Evolutionary conservation across 768 basidiomycete species (phyloP), one percentile per base, ranked within the genome.

Genomic region (Hortiboletus flavorubellus): DNA sequence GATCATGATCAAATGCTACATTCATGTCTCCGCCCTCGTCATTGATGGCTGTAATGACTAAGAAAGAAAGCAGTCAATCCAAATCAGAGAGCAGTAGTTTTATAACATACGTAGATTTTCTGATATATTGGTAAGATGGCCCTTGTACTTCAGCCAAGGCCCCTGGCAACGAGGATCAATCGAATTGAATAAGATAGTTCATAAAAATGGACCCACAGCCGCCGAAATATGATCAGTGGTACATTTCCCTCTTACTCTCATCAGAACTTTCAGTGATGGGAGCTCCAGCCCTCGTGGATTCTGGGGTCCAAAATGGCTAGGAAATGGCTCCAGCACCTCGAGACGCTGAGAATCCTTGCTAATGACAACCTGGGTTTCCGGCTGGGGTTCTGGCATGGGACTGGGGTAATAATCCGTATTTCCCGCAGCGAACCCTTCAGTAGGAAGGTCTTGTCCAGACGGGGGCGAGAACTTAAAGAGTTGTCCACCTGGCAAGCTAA

Each of bases 141-240:
- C 97, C 71, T 98, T 98, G 78, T 96, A 99, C 76, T 98, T 98
- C 60, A 99, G 75, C 97, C 97, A 99, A 34, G 94, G 92, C 3
- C 97, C 97, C 89, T 91, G 64, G 23, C 52, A 42, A 56, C 23
- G 39, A 56, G 14, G 35, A 26, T 58, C 10, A 41, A 29, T 56
- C 40, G 55, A 41, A 35, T 29, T 47, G 34, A 52, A 34, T 53
- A 23, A 15, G 35, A 21, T 31, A 33, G 8, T 35, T n/a, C 6
- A 34, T 33, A 41, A 45, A 46, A 21, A 15, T 33, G n/a, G 39
- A 74, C 85, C 48, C 62, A 91, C 90, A 33, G 97, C 97, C 38
- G 97, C 97, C 34, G 91, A 94, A 54, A 98, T 99, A 68, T 98
- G 97, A 66, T 99, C 97, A 16, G 97, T 99, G 12, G 97, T 99